These are phyloP conservation scores for Dipodascus albidus DNA, from an alignment of 805 yeast genomes.

Conservation along the genomic window DNA sequence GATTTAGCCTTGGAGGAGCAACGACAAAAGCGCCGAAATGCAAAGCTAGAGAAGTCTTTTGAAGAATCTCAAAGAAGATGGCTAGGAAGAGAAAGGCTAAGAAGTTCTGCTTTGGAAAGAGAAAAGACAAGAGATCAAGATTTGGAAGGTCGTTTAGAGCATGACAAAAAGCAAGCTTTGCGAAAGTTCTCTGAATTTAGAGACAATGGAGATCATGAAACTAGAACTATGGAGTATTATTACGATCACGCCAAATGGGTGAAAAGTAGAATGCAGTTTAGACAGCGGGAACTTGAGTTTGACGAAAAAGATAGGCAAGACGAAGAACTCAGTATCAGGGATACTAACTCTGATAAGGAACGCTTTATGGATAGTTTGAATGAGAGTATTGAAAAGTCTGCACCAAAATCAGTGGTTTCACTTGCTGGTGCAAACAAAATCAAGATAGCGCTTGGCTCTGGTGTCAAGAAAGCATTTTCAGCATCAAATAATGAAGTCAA, in stretches of 20 bases:
- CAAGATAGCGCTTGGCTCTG: neutral
- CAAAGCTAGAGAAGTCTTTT: constrained; percentile 8
- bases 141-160: constrained; percentile 4
- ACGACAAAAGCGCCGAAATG: constrained; percentile 5
- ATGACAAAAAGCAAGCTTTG: constrained; percentile 9
- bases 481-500: neutral
- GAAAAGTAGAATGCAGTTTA: constrained; percentile 11
- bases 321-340: constrained; percentile 10
- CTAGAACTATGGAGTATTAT: constrained; percentile 13
- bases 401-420: neutral
- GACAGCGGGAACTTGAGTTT: constrained; percentile 14
- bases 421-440: neutral
- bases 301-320: constrained; percentile 13
- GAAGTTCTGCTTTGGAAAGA: constrained; percentile 19
- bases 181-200: constrained; percentile 11
- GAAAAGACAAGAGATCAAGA: constrained; percentile 11
- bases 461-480: neutral
- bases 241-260: constrained; percentile 19
- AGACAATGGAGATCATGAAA: constrained; percentile 12
- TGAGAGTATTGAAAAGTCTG: neutral
- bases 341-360: neutral
- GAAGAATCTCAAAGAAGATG: constrained; percentile 25
- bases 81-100: constrained; percentile 30
- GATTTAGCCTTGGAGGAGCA: constrained; percentile 3
- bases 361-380: neutral